Percentiles rank a stretch among this genome's conserved stretches.
phyloP scores from a whole-genome alignment of 139 green algal species.

The Coccomyxa sp. region DNA sequence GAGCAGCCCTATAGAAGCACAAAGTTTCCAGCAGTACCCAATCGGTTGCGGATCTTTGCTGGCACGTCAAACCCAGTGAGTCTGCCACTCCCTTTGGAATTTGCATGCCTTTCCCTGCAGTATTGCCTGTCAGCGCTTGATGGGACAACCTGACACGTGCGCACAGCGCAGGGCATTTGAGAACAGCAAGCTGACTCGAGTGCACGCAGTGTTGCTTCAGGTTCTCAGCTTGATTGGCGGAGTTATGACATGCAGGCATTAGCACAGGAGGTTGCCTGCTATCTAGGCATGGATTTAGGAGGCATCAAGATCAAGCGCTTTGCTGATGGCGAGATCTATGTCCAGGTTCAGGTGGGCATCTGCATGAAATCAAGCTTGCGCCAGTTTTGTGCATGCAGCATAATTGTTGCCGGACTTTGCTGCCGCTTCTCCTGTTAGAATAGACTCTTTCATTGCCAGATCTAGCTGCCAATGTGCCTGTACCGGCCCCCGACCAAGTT shows the following conservation, averaged over 20 bases:
- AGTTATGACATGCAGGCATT: constrained; percentile 44
- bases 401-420: background rate
- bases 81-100: background rate
- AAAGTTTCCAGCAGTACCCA: constrained; percentile 23
- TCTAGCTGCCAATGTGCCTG: no score
- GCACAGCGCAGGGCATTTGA: background rate
- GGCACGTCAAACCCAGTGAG: constrained; percentile 74
- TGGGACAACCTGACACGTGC: background rate
- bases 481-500: no score
- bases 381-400: no score
- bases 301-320: constrained; percentile 96
- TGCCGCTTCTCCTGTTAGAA: background rate
- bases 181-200: background rate
- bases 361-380: no score
- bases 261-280: constrained; percentile 89
- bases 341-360: constrained; percentile 75
- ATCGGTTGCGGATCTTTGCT: constrained; percentile 74
- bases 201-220: background rate
- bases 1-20: background rate
- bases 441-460: no score
- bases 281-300: constrained; percentile 93
- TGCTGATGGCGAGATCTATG: constrained; percentile 99
- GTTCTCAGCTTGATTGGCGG: background rate
- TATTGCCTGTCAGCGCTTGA: background rate
- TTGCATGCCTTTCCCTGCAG: no score